Conservation (phyloP, 352 stramenopile genomes). For the Elongisporangium undulatum region DNA sequence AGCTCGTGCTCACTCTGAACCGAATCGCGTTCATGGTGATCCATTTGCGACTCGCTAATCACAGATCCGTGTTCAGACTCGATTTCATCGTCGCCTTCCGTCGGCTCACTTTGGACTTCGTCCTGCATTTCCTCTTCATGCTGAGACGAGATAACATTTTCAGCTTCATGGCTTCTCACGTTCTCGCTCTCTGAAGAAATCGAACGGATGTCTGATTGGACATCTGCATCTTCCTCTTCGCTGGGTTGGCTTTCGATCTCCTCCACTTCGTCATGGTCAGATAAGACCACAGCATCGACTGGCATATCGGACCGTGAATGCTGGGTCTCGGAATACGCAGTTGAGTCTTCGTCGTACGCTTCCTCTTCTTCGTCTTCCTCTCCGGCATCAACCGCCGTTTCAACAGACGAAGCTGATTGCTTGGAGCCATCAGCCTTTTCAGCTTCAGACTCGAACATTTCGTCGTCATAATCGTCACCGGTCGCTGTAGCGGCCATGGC, state of each 20-base stretch:
- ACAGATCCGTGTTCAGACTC: not conserved
- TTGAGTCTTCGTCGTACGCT: not conserved
- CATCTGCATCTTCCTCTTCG: not conserved
- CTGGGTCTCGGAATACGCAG: not conserved
- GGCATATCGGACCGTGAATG: not conserved
- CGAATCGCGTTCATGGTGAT: constrained; percentile 1
- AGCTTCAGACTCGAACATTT: not conserved
- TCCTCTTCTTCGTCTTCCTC: constrained; percentile 29
- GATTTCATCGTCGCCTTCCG: not conserved
- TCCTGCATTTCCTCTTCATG: constrained; percentile 5
- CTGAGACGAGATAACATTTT: not conserved
- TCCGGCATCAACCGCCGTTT: constrained; percentile 7
- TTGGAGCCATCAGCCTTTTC: not conserved
- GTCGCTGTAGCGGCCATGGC: not conserved
- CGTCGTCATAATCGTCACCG: not conserved
- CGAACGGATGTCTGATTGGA: not conserved
- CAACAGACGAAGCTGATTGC: not conserved
- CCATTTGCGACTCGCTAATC: not conserved
- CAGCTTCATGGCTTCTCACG: not conserved
- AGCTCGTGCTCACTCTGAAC: not conserved
- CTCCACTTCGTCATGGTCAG: constrained; percentile 1
- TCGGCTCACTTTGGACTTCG: not conserved
- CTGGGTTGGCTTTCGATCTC: constrained; percentile 4
- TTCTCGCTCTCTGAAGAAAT: not conserved
- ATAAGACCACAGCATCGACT: not conserved